Evolutionary conservation across 331 rosid species (phyloP).

Genomic region (Saraca asoca): DNA sequence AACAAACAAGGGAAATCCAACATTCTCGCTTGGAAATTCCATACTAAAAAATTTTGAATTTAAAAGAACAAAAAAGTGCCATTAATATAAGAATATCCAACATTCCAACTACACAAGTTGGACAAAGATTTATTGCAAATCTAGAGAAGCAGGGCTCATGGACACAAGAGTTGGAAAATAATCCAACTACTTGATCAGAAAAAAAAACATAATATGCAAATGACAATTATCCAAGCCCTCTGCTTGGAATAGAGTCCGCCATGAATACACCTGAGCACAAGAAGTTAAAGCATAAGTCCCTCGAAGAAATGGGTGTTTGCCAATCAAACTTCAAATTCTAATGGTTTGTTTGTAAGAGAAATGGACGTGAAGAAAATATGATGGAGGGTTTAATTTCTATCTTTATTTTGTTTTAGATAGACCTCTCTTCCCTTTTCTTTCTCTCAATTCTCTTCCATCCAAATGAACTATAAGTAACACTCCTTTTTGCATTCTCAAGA

Average conservation of each 20-base stretch:
- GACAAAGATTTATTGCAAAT: neutral
- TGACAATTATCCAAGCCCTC: conserved; percentile 29
- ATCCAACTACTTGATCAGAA: neutral
- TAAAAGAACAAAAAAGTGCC: neutral
- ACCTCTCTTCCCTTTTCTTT: too few relatives aligned
- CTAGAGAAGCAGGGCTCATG: conserved; percentile 15
- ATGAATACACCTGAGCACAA: conserved; percentile 45
- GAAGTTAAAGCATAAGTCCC: conserved; percentile 39
- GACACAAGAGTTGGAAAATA: conserved; percentile 12
- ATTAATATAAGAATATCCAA: neutral
- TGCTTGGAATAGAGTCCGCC: conserved; percentile 29
- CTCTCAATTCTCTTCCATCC: too few relatives aligned
- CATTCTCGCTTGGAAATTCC: conserved; percentile 2
- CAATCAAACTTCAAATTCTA: conserved; percentile 6
- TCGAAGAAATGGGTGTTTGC: conserved; percentile 12
- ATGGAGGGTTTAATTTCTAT: too few relatives aligned
- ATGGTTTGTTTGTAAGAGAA: too few relatives aligned
- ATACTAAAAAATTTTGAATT: neutral
- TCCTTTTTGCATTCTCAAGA: conserved; percentile 24
- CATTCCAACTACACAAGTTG: too few relatives aligned
- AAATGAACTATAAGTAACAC: neutral
- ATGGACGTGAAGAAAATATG: too few relatives aligned
- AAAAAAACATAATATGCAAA: conserved; percentile 6
- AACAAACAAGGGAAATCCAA: neutral
- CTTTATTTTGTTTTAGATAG: too few relatives aligned